Base-by-base conservation (phyloP, 1,284 basidiomycete species). In the Cutaneotrichosporon mucoides region DNA sequence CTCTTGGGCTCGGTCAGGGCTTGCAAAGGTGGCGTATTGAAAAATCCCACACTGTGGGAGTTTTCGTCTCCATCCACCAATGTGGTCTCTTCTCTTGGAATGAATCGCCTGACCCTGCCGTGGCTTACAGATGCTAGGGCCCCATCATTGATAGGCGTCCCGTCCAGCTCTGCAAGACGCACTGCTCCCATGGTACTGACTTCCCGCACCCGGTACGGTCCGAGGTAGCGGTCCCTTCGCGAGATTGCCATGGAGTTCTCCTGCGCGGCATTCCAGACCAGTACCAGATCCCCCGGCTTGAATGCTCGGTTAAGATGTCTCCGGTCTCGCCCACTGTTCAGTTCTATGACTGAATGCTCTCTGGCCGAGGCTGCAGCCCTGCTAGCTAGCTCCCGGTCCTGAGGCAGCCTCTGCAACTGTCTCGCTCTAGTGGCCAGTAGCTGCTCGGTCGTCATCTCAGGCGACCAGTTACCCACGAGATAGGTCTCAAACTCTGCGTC, bases 261-360 rank as follows among this genome's bases (percentile, higher is more conserved):
- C 33, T 56, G 55, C 7, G 6, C n/a, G 3, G 55, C 47, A 15
- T 56, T 56, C 24, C 55, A 13, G 4, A 56, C 55, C 13, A 56
- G 47, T 2, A 56, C 55, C 36, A 48, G 12, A 10, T 49, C 43
- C 3, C 24, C 47, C n/a, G 7, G 5, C 7, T 33, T 7, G 46
- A 56, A 49, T 34, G 5, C 16, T 9, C 55, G 33, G 12, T 56
- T 15, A n/a, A 12, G 5, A 4, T 56, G 46, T 4, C 11, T 10
- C 8, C 8, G 10, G 12, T 56, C 46, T 3, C 13, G 11, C 4
- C 24, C n/a, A 35, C 13, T 16, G 41, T 56, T 56, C 34, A 45
- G 55, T 5, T 49, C 5, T 5, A 34, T 5, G 9, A 49, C 41
- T 3, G 24, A 24, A 11, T 40, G 2, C 36, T 24, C 9, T 9